These are phyloP conservation scores for Coniferiporia weirii DNA, from an alignment of 1,284 basidiomycete genomes.

Conservation along the genomic window DNA sequence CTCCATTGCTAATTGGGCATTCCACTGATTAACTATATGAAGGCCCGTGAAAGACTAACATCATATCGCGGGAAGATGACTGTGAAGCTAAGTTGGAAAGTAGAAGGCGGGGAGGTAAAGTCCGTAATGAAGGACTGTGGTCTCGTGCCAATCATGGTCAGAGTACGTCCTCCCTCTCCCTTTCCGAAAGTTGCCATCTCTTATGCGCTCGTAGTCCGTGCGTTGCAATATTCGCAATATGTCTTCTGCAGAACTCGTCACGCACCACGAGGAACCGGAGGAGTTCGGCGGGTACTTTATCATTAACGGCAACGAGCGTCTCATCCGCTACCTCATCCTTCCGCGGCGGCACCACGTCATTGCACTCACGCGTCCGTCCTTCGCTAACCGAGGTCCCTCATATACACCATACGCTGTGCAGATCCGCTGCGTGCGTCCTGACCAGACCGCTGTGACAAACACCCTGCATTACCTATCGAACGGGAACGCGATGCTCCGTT, in stretches of 20 bases:
- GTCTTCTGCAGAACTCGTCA: conserved; percentile 83
- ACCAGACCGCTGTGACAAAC: conserved; percentile 92
- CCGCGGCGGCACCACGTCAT: conserved; percentile 88
- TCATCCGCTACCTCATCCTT: conserved; percentile 95
- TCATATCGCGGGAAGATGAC: conserved; percentile 92
- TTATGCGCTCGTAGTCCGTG: conserved; percentile 58
- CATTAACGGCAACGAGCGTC: conserved; percentile 98
- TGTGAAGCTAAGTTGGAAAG: conserved; percentile 85
- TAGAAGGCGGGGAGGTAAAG: conserved; percentile 57
- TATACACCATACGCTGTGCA: conserved; percentile 95
- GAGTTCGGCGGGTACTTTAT: conserved; percentile 99
- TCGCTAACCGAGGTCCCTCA: conserved; percentile 87
- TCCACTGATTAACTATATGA: conserved; percentile 11
- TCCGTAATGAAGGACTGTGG: conserved; percentile 87
- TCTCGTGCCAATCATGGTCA: conserved; percentile 93
- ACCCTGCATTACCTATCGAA: conserved; percentile 96
- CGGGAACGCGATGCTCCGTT: conserved; percentile 92
- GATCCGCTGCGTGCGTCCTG: conserved; percentile 89
- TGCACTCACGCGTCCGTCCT: conserved; percentile 81
- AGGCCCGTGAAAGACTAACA: conserved; percentile 89
- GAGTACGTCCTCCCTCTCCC: conserved; percentile 49
- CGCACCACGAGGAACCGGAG: conserved; percentile 92
- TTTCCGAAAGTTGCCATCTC: conserved; percentile 6
- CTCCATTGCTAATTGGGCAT: not conserved
- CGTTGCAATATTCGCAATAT: conserved; percentile 88